These are phyloP conservation scores for Themeda triandra DNA, from an alignment of 176 grass and related monocot genomes.

Conservation along the genomic window DNA sequence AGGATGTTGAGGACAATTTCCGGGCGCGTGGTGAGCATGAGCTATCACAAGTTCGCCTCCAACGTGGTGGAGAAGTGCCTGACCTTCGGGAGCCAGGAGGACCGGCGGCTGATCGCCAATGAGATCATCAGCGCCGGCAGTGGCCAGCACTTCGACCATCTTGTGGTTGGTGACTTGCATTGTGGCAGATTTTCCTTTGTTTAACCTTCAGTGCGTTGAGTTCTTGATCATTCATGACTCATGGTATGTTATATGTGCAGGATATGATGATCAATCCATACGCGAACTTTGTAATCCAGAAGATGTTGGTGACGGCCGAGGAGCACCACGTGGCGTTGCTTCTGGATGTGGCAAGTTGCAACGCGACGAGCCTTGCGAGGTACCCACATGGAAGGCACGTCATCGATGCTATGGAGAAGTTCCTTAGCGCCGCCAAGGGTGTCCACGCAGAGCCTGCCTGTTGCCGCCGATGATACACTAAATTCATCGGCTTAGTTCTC, in stretches of 20 bases:
- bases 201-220: neutral
- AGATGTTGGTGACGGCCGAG: neutral
- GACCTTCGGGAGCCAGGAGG: conserved; percentile 19
- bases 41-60: conserved; percentile 45
- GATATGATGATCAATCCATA: neutral
- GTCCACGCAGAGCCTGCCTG: neutral
- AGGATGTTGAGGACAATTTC: conserved; percentile 26
- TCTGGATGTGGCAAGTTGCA: neutral
- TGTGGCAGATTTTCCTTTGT: neutral
- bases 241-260: neutral
- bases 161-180: conserved; percentile 32
- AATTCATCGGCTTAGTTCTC: no score
- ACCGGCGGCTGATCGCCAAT: conserved; percentile 21
- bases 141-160: neutral
- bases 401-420: neutral
- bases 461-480: neutral
- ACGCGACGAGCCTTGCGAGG: neutral
- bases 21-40: conserved; percentile 41
- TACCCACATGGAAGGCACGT: neutral
- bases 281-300: neutral
- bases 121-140: conserved; percentile 38
- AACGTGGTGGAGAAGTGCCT: conserved; percentile 62
- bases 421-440: neutral
- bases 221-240: neutral
- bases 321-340: neutral